Evolutionary conservation across 148 eudicot species (phyloP), one percentile per base, ranked within the genome.

Genomic region (Heliosperma pusillum): DNA sequence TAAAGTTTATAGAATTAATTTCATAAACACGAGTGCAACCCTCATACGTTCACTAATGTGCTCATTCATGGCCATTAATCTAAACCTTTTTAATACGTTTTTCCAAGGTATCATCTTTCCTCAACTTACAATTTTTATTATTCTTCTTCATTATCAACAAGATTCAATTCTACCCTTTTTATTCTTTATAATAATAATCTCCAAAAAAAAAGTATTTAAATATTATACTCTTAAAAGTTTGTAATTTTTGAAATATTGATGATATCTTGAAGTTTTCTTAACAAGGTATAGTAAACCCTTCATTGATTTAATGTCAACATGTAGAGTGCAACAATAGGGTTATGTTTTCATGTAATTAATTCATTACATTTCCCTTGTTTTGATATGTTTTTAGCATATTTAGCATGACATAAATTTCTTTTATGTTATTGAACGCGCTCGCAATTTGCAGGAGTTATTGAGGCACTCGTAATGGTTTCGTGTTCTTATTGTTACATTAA

Each of bases 21-120:
- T 50, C 53, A 69, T 1, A 26, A 63, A 71, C 76, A 74, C 69
- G 72, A 78, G 45, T 21, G 40, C 69, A 69, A 76, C 71, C 17
- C 67, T 60, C 67, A 52, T 80, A 75, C 71, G 75, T 75, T 80
- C 69, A 40, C 66, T 61, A 30, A 53, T 75, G 75, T 77, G 66
- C 70, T 77, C 58, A 2, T 81, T 81, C 77, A 59, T 71, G 29
- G 36, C 76, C 79, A 70, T 82, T 66, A 12, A 24, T 78, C 61
- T 60, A 65, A 33, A 17, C 25, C 62, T 15, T 57, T 25, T 6
- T n/a, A 24, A 62, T 72, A 70, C 77, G 69, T 62, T 81, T 67
- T 36, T 66, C 63, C 67, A 77, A 62, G 74, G 72, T 73, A 77
- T 29, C 57, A 21, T 36, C 50, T 62, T n/a, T 10, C 12, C 11